A percentile compares a stretch with the other conserved stretches of the same genome.
Evolutionary conservation across 257 asterid species (phyloP).

Genomic region (Solanum sejunctum): DNA sequence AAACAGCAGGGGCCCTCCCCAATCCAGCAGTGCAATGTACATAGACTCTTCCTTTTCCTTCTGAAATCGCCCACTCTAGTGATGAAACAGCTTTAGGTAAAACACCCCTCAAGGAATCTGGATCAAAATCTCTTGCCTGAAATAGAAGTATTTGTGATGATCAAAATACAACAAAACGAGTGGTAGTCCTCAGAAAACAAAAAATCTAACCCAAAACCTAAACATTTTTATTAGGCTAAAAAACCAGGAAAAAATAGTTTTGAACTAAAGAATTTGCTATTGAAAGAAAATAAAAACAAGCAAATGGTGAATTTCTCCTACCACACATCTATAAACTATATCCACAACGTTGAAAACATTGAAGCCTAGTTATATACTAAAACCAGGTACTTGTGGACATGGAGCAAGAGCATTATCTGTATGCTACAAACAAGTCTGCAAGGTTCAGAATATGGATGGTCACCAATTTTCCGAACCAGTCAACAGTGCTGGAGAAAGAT

Average conservation of each 20-base stretch:
- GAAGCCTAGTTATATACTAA: background rate
- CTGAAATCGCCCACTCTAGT: constrained; percentile 63
- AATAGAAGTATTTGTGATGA: background rate
- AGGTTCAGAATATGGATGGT: background rate
- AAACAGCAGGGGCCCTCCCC: constrained; percentile 93
- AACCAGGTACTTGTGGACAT: background rate
- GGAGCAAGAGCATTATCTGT: background rate
- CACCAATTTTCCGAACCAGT: background rate
- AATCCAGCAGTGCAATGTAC: constrained; percentile 95
- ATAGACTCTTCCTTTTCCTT: constrained; percentile 72
- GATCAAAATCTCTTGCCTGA: constrained; percentile 92
- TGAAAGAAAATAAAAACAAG: background rate
- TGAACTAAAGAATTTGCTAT: background rate
- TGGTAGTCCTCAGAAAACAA: background rate
- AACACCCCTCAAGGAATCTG: constrained; percentile 70
- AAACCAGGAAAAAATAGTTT: background rate
- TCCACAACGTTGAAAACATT: background rate
- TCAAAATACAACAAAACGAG: background rate
- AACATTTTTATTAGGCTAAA: background rate
- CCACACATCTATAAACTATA: background rate
- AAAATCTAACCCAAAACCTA: background rate
- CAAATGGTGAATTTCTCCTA: background rate
- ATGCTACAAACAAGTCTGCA: background rate
- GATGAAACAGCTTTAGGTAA: constrained; percentile 72
- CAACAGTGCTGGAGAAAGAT: background rate